These are phyloP conservation scores for Pestalotiopsis sp. DNA, from an alignment of 2,329 filamentous ascomycete species.

Conservation along the genomic window DNA sequence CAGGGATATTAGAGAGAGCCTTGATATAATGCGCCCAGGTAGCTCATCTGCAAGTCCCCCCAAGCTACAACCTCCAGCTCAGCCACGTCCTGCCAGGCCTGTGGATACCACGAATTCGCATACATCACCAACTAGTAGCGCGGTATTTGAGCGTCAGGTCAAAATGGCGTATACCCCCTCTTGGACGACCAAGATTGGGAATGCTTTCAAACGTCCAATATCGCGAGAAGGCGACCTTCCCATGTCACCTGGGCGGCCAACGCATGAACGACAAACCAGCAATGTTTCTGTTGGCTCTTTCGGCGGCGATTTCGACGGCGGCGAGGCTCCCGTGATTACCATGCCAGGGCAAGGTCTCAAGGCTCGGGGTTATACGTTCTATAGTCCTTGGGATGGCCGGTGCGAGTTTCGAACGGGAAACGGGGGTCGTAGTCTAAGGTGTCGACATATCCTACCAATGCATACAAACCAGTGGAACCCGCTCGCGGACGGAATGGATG, in stretches of 20 bases:
- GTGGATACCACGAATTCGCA: conserved; percentile 9
- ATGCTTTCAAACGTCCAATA: conserved; percentile 40
- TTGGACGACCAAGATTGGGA: conserved; percentile 46
- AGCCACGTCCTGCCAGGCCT: background rate
- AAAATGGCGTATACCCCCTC: conserved; percentile 57
- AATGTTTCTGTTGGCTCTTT: conserved; percentile 34
- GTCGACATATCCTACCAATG: conserved; percentile 67
- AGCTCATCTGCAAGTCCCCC: conserved; percentile 15
- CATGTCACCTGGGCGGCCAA: conserved; percentile 25
- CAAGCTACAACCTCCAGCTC: background rate
- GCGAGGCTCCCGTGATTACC: conserved; percentile 34
- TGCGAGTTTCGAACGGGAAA: conserved; percentile 84
- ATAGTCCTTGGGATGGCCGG: conserved; percentile 81
- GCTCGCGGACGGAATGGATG: conserved; percentile 35
- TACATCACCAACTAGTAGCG: conserved; percentile 20
- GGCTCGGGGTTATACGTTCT: conserved; percentile 72
- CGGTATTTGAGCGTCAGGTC: conserved; percentile 54
- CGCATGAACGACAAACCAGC: conserved; percentile 32
- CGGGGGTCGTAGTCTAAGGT: conserved; percentile 72
- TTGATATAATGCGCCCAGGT: conserved; percentile 22
- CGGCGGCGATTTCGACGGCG: conserved; percentile 27
- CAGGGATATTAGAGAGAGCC: conserved; percentile 13
- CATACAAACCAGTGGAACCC: conserved; percentile 41
- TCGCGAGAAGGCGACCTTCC: conserved; percentile 28
- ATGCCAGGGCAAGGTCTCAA: conserved; percentile 48